Base-by-base conservation (phyloP, 106 monocot genomes). In the Iris macrosiphon region DNA sequence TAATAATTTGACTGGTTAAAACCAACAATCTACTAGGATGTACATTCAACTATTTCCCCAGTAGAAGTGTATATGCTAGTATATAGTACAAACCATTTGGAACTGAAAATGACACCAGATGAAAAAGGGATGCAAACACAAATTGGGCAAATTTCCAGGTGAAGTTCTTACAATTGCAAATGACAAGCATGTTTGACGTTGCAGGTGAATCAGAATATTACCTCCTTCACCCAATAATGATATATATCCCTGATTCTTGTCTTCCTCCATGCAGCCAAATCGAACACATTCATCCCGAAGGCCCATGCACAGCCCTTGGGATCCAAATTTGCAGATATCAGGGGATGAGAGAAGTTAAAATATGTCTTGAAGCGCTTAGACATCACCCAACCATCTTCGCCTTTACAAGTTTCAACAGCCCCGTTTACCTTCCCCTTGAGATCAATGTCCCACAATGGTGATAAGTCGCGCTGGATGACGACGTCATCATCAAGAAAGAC, bases 401-500 rank as follows among this genome's bases (percentile, higher is more conserved):
- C 93, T 61, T 49, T 77, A 61, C 93, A 93, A 28, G 93, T 93
- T 66, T 93, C 87, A 16, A 93, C 83, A 50, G 93, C 93, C 32
- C 83, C 88, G 66, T 83, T 93, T 28, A 93, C 87, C 61, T 84
- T 93, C 13, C 93, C 87, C 15, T 22, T 50, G 39, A 93, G 80
- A 70, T 93, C 64, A 54, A 88, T 77, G 38, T 78, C 67, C 87
- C 83, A 93, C 30, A 93, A 31, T 18, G 83, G 78, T 49, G 80
- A 77, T 46, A 93, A 53, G 39, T 93, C 93, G 22, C 54, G 76
- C 49, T 88, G 93, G 65, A 93, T 64, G 40, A 88, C 93, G 28
- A 93, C 66, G 70, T 93, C 93, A 73, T 93, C 93, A 70, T 93
- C 93, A 48, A 93, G 93, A 61, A 93, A 93, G 40, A 93, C 66